These are phyloP conservation scores for Aspergillus intermedius DNA, from an alignment of 2,329 filamentous ascomycete species.

Conservation along the genomic window DNA sequence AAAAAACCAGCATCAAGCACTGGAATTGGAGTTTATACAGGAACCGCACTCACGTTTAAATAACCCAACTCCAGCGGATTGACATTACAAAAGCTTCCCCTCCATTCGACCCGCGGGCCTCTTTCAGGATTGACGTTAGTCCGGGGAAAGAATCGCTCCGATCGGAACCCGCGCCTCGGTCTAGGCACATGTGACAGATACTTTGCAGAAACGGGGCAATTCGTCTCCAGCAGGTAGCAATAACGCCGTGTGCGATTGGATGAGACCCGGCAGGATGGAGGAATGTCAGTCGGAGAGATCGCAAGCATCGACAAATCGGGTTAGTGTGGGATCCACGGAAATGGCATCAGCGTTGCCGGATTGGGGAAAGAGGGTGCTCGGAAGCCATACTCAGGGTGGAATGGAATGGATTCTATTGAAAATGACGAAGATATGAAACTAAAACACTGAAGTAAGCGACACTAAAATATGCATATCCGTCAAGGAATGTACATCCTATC, in stretches of 20 bases:
- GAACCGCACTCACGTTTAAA: neutral
- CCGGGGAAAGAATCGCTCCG: neutral
- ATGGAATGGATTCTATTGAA: no score
- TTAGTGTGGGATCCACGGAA: neutral
- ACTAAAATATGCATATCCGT: no score
- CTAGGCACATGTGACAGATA: neutral
- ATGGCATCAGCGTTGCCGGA: no score
- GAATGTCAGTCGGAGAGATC: constrained; percentile 4
- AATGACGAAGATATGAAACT: no score
- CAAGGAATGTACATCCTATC: no score
- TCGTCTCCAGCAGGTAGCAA: neutral
- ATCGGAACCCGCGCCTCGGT: neutral
- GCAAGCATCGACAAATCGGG: constrained; percentile 8
- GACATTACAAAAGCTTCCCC: neutral
- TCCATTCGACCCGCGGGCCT: neutral
- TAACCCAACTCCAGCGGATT: neutral
- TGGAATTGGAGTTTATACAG: no score
- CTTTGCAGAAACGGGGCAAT: no score
- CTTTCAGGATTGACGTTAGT: neutral
- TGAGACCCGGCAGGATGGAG: neutral
- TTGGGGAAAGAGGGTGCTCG: no score
- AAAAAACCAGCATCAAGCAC: no score
- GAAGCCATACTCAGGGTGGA: no score
- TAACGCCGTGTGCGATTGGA: neutral
- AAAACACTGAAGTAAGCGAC: no score